A percentile compares a stretch with the other conserved stretches of the same genome.
phyloP scores from a whole-genome alignment of 2,329 filamentous ascomycete genomes.

The Pseudogymnoascus sp. region DNA sequence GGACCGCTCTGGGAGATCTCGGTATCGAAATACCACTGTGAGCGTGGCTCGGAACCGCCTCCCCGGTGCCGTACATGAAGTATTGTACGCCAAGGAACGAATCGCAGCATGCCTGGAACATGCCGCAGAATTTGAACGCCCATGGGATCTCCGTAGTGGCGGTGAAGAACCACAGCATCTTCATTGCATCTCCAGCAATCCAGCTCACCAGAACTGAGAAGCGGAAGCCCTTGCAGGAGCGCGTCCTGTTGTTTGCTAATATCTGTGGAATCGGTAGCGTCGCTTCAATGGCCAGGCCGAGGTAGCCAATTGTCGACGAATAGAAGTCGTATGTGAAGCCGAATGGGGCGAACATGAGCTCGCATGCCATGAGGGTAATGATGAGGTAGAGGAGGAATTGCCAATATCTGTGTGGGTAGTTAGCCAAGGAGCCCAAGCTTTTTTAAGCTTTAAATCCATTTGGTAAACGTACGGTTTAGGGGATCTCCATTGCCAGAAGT shows the following conservation, averaged over 20 bases:
- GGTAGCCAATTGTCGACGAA: conserved; percentile 60
- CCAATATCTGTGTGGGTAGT: conserved; percentile 56
- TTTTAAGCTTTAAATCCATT: conserved; percentile 5
- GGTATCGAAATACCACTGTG: background rate
- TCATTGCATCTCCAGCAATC: conserved; percentile 76
- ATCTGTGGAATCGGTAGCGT: conserved; percentile 78
- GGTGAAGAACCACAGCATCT: conserved; percentile 81
- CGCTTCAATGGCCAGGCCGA: conserved; percentile 74
- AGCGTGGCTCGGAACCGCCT: background rate
- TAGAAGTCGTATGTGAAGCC: conserved; percentile 56
- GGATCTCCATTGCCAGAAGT: conserved; percentile 78
- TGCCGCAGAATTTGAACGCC: conserved; percentile 75
- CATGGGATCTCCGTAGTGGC: conserved; percentile 62
- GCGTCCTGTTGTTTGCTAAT: conserved; percentile 58
- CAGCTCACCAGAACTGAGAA: conserved; percentile 70
- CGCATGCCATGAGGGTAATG: conserved; percentile 51
- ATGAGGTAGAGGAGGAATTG: conserved; percentile 66
- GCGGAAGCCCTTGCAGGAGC: conserved; percentile 71
- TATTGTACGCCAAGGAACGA: conserved; percentile 69
- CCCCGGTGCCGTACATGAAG: conserved; percentile 57
- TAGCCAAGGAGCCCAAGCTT: conserved; percentile 10
- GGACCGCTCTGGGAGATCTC: conserved; percentile 12
- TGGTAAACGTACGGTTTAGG: conserved; percentile 49
- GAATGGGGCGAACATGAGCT: conserved; percentile 59
- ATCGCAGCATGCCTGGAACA: conserved; percentile 76